phyloP scores from a whole-genome alignment of 148 eudicot species.

The Bassia scoparia region DNA sequence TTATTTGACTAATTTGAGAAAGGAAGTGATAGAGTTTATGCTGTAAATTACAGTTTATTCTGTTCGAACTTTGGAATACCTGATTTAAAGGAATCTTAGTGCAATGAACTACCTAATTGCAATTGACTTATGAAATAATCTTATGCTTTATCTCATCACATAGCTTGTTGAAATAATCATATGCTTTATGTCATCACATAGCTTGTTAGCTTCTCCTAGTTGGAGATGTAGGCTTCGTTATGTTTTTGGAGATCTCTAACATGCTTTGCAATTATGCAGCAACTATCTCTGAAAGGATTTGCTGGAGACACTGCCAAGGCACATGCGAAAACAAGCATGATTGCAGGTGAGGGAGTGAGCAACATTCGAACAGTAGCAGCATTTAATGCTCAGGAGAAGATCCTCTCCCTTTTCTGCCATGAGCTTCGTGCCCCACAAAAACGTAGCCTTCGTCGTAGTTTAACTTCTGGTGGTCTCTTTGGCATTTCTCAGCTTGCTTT shows the following conservation, averaged over 20 bases:
- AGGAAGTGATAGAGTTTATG: too few species aligned
- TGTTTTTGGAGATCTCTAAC: not conserved
- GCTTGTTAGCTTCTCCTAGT: too few species aligned
- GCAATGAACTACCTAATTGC: too few species aligned
- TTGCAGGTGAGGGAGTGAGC: slow-evolving; percentile 98
- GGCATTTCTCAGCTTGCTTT: slow-evolving; percentile 96
- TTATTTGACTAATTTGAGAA: too few species aligned
- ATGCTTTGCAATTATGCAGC: slow-evolving; percentile 45
- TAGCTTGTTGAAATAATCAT: too few species aligned
- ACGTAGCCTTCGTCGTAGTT: slow-evolving; percentile 73
- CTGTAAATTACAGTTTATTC: too few species aligned
- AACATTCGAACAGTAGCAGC: slow-evolving; percentile 96
- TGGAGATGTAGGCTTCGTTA: not conserved
- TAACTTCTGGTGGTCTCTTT: slow-evolving; percentile 69
- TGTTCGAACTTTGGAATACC: too few species aligned
- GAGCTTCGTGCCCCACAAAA: slow-evolving; percentile 74
- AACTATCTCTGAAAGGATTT: slow-evolving; percentile 94
- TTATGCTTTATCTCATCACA: too few species aligned
- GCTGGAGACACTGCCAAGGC: slow-evolving; percentile 99
- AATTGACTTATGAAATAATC: too few species aligned
- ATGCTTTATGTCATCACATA: too few species aligned
- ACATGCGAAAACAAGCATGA: slow-evolving; percentile 98
- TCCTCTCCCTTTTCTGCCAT: slow-evolving; percentile 65
- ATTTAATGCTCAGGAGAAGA: slow-evolving; percentile 89
- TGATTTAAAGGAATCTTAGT: too few species aligned